phyloP scores from a whole-genome alignment of 2,329 filamentous ascomycete genomes.

The Pezicula rhizophila region DNA sequence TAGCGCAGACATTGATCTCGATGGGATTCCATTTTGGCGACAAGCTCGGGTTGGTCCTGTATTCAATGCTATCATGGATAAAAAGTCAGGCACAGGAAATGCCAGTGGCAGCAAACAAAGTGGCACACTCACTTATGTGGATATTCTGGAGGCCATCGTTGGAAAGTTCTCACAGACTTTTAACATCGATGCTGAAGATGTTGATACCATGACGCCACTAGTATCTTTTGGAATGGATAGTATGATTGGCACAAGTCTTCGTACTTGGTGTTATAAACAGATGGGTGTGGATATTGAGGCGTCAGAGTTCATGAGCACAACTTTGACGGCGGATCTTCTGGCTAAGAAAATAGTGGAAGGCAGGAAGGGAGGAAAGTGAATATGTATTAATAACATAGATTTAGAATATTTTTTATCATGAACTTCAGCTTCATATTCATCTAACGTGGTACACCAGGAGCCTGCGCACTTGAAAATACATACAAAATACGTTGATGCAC shows the following conservation, averaged over 20 bases:
- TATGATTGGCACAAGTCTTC: background rate
- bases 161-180: background rate
- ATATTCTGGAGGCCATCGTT: background rate
- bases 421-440: too few species aligned
- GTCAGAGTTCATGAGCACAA: background rate
- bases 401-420: too few species aligned
- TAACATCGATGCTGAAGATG: background rate
- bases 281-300: background rate
- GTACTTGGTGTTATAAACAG: background rate
- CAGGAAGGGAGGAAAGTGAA: background rate
- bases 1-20: background rate
- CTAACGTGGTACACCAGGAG: too few species aligned
- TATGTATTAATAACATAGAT: too few species aligned
- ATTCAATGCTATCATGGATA: background rate
- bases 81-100: background rate
- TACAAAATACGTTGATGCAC: too few species aligned
- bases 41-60: background rate
- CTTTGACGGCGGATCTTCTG: background rate
- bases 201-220: background rate
- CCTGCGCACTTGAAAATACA: too few species aligned
- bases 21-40: background rate
- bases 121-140: background rate
- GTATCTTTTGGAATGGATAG: background rate
- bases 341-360: background rate
- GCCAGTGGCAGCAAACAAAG: background rate